Evolutionary conservation across 345 rosid genomes (phyloP), one percentile per base, ranked within the genome.

Genomic region (Citrus sinensis): DNA sequence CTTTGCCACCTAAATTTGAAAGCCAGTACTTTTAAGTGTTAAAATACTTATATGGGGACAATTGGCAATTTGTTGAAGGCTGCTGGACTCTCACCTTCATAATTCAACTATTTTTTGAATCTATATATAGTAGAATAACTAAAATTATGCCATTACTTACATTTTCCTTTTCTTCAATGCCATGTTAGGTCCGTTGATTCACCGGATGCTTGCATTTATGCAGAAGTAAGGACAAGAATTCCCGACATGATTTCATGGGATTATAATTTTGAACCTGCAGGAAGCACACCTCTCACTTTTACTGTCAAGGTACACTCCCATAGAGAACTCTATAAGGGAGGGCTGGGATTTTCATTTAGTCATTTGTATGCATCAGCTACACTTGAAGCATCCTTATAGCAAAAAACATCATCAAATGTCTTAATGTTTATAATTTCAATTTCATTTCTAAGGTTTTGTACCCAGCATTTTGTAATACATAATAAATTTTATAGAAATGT

Each of bases 201-300:
- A 0, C 68, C 70, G 32, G 88, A 94, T 81, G 86, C 97, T 54
- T 94, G 95, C 77, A 88, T 91, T 27, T 96, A 94, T 83, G 94
- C 98, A 7, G 98, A 94, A 87, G 86, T 95, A 76, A 88, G 95
- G 88, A 93, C 97, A 7, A 90, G 88, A 75, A 91, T 92, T 71
- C 95, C 95, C 1, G 95, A 95, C 30, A 91, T 96, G 5, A 76
- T 84, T 58, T 86, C 92, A 19, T 93, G 97, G 96, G 98, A 92
- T 89, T 92, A 89, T 80, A 88, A 91, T 84, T 93, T 92, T 73
- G 97, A 93, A 80, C 97, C 91, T 59, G 94, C 90, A 35, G 98
- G 97, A 85, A 88, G 83, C 79, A 80, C 80, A 17, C 95, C 97
- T 0, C 87, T 90, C 24, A 92, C 90, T 83, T 95, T 92, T 79